Evolutionary conservation across 1,284 basidiomycete species (phyloP), one percentile per base, ranked within the genome.

Genomic region (Ustilago trichophora): DNA sequence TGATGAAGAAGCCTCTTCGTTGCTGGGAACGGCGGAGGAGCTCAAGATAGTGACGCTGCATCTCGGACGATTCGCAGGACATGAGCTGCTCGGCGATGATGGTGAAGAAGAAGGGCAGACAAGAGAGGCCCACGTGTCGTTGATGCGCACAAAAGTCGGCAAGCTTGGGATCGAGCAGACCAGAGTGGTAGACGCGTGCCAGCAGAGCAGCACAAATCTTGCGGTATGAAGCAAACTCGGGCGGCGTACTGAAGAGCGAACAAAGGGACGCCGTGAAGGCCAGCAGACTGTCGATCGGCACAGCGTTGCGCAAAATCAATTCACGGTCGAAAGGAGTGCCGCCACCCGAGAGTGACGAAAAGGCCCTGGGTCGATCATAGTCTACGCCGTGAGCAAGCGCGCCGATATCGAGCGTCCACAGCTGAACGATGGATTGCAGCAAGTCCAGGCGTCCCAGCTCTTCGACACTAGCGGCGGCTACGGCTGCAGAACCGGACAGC

Each of bases 381-480:
- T 53, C 53, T 45, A 78, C 13, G n/a, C 65, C 73, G 29, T 62
- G 26, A 3, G 60, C 54, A 8, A 67, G 41, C 4, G 73, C 55
- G n/a, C 48, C 41, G 11, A 75, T 33, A 31, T 78, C 73, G 10
- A 64, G 50, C 19, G 49, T 65, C 73, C 75, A 76, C 7, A 78
- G 58, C 50, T 73, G 66, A 25, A 76, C 12, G 43, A 73, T 78
- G 18, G 70, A 72, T 31, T 71, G 63, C 12, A 78, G 47, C 22
- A 78, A 43, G 24, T 78, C 71, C 15, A 56, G 31, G 10, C 71
- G 59, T 16, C 64, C 66, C 11, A 48, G 41, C 34, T 77, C 75
- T 29, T 77, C 75, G 27, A 59, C 26, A 26, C 50, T 58, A 13
- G 54, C 34, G 15, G 56, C 60, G 5, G 63, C 63, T 12, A 42